Evolutionary conservation across 2,329 filamentous ascomycete species (phyloP).

Genomic region (Paraphaeosphaeria minitans): DNA sequence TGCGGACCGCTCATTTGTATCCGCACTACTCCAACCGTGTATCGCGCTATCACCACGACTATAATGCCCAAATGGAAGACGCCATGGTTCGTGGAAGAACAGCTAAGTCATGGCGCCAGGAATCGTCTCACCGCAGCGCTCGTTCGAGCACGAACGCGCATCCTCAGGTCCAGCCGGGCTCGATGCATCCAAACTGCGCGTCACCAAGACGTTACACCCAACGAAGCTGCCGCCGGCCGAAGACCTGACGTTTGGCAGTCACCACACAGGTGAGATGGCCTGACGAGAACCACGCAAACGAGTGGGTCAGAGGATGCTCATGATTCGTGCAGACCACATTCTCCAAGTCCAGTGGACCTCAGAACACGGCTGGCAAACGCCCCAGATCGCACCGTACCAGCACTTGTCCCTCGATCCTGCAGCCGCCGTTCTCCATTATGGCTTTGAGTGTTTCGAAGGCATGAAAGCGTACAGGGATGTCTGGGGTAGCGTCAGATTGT

Average conservation of each 20-base stretch:
- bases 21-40: neutral
- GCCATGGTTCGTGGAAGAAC: neutral
- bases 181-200: conserved; percentile 2
- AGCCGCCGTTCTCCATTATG: conserved; percentile 4
- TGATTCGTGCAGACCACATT: conserved; percentile 55
- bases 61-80: neutral
- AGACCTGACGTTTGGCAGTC: conserved; percentile 5
- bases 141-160: neutral
- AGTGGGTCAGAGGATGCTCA: conserved; percentile 3
- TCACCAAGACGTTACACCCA: conserved; percentile 3
- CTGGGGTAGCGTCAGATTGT: neutral
- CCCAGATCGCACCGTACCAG: conserved; percentile 3
- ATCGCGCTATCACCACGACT: conserved; percentile 1
- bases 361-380: neutral
- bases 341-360: conserved; percentile 4
- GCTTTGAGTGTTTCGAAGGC: conserved; percentile 6
- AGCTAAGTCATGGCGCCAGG: conserved; percentile 5
- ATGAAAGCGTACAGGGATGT: conserved; percentile 6
- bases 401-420: conserved; percentile 1
- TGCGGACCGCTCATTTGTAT: conserved; percentile 2
- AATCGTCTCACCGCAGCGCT: conserved; percentile 1
- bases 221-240: neutral
- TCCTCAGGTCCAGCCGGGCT: neutral
- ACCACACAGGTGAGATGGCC: neutral
- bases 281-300: neutral